These are phyloP conservation scores for Volvariella volvacea DNA, from an alignment of 1,284 basidiomycete genomes.

Conservation along the genomic window DNA sequence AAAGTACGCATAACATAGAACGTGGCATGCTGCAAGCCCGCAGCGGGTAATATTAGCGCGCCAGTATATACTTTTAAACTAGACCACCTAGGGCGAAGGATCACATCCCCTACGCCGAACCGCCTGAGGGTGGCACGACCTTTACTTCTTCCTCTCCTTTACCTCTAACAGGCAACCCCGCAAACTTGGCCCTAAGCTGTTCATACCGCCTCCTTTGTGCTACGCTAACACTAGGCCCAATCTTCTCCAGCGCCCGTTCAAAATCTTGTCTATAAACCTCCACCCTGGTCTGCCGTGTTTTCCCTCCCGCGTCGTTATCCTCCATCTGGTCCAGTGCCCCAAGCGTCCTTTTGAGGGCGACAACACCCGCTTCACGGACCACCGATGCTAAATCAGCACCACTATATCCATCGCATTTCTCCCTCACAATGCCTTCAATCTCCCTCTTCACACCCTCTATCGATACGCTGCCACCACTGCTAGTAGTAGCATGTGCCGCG, in stretches of 20 bases:
- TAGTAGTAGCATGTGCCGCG: not conserved
- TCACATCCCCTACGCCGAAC: too few species aligned
- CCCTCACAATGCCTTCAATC: conserved; percentile 45
- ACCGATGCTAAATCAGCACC: conserved; percentile 87
- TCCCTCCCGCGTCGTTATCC: conserved; percentile 17
- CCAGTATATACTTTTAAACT: too few species aligned
- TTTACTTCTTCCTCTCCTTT: conserved; percentile 20
- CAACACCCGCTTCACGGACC: conserved; percentile 86
- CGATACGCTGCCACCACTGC: conserved; percentile 1
- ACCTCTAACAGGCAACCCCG: conserved; percentile 54
- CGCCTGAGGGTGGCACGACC: too few species aligned
- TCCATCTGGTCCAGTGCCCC: conserved; percentile 60
- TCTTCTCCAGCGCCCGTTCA: conserved; percentile 68
- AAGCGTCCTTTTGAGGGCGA: conserved; percentile 70
- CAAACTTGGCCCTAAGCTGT: conserved; percentile 71
- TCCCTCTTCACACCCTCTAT: conserved; percentile 19
- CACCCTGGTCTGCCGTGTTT: conserved; percentile 19
- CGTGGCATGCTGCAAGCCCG: too few species aligned
- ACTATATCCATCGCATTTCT: conserved; percentile 79
- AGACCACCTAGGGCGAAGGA: too few species aligned
- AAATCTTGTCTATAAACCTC: conserved; percentile 68
- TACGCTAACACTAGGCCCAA: conserved; percentile 80
- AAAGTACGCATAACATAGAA: too few species aligned
- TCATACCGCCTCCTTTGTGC: conserved; percentile 83
- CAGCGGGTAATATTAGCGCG: too few species aligned